Base-by-base conservation (phyloP, 768 basidiomycete species). In the button mushroom (Agaricus bisporus) region DNA sequence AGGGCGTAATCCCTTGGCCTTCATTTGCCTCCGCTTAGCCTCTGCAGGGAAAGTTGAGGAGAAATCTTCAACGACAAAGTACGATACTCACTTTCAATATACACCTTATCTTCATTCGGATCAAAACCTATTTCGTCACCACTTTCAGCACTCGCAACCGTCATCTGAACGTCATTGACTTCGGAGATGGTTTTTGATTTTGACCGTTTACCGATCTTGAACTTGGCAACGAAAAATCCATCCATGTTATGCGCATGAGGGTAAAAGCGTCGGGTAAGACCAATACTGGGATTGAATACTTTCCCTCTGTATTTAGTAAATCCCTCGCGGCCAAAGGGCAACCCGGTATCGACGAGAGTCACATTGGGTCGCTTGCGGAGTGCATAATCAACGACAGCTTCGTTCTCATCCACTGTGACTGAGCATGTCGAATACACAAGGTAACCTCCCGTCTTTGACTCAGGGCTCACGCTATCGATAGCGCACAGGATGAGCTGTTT, bases 191-290 rank as follows among this genome's bases (percentile, higher is more conserved):
- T 51, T 20, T 61, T 64, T 51, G 62, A 63, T 71, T 88, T 94
- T 45, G 72, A 65, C 55, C 86, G 78, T 69, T 83, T 90, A 66
- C 83, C 87, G n/a, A 98, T 86, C 70, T 90, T 95, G 79, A 99
- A 91, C 70, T 98, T 98, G 55, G 95, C 95, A 51, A 98, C 95
- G 68, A 80, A 99, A 79, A 99, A 99, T 5, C 97, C 97, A 67
- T 99, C 97, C 95, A 98, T 97, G 70, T 99, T 99, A 72, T 98
- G 95, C 61, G 97, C 94, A 69, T 98, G 95, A 14, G 95, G 91
- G 66, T 94, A 95, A 68, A 93, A 95, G 56, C 97, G 75, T 60
- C 93, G 75, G 17, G 97, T 97, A 59, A 95, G 69, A 57, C 73
- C 77, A 62, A 99, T 66, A 58, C 80, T 88, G 32, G 87, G 76